Conservation (phyloP, 495 filamentous ascomycete genomes). For the Platismatia glauca region DNA sequence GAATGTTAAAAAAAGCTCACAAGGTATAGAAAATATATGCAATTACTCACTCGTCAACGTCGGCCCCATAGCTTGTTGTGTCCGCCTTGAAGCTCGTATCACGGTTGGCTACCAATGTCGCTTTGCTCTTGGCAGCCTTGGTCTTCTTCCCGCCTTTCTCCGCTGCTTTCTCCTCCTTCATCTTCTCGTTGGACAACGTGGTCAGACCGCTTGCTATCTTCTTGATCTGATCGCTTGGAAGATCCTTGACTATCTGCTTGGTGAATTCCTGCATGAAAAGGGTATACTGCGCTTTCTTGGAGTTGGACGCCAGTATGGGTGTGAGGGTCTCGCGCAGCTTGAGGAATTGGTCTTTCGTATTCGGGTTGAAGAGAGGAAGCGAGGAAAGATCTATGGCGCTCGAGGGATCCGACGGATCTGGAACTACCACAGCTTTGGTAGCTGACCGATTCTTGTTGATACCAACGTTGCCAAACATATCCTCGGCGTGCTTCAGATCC, state of each 20-base stretch:
- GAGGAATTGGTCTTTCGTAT: conserved; percentile 74
- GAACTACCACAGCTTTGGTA: conserved; percentile 54
- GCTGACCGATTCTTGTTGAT: conserved; percentile 57
- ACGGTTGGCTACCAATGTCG: conserved; percentile 60
- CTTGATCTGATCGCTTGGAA: conserved; percentile 87
- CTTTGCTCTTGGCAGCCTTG: conserved; percentile 92
- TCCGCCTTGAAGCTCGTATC: conserved; percentile 57
- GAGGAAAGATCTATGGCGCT: conserved; percentile 69
- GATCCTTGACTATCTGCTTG: conserved; percentile 78
- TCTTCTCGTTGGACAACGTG: conserved; percentile 88
- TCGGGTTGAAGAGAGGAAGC: conserved; percentile 80
- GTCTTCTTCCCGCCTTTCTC: conserved; percentile 95
- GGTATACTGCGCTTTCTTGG: conserved; percentile 83
- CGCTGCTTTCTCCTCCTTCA: conserved; percentile 93
- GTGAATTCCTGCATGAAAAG: conserved; percentile 85
- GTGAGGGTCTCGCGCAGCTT: conserved; percentile 62
- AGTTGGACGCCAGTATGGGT: conserved; percentile 61
- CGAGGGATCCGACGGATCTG: conserved; percentile 60
- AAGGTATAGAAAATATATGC: background rate
- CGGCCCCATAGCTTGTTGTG: conserved; percentile 61
- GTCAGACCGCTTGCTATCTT: conserved; percentile 81
- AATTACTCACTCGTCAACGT: conserved; percentile 64
- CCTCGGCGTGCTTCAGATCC: conserved; percentile 84
- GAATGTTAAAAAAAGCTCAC: conserved; percentile 2
- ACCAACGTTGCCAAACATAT: conserved; percentile 76